Evolutionary conservation across 2,329 filamentous ascomycete genomes (phyloP).

Genomic region (Cyphellophora europaea): DNA sequence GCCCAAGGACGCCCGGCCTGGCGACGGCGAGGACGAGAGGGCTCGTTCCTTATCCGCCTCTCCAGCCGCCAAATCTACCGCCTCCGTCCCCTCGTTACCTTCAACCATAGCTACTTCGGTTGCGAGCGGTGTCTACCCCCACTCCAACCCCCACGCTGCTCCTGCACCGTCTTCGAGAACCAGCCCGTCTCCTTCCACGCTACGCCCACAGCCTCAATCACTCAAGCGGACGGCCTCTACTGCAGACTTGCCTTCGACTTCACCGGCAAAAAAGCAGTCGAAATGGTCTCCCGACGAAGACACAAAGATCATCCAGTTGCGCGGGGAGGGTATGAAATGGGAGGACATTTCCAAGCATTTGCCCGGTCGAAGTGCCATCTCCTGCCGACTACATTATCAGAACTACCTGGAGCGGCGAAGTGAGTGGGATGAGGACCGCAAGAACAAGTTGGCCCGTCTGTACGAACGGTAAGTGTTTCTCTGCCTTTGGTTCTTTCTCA

Average conservation of each 20-base stretch:
- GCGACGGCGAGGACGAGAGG: conserved; percentile 6
- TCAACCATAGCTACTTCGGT: conserved; percentile 1
- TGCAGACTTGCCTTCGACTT: conserved; percentile 36
- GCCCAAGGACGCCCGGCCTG: conserved; percentile 28
- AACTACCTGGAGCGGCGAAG: conserved; percentile 91
- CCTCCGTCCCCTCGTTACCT: conserved; percentile 4
- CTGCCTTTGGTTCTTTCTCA: conserved; percentile 1
- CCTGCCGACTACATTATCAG: conserved; percentile 89
- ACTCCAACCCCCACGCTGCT: conserved; percentile 2
- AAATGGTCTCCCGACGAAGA: conserved; percentile 96
- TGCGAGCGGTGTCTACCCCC: not conserved
- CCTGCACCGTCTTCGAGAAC: conserved; percentile 18
- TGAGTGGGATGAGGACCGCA: conserved; percentile 95
- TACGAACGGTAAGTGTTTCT: conserved; percentile 76
- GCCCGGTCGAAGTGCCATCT: conserved; percentile 85
- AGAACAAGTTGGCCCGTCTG: conserved; percentile 87
- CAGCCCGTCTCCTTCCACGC: not conserved
- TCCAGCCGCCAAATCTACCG: not conserved
- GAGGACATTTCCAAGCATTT: conserved; percentile 91
- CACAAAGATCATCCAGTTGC: conserved; percentile 82
- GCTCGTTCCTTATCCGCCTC: not conserved
- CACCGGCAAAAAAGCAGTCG: conserved; percentile 84
- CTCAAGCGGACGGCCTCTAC: conserved; percentile 28
- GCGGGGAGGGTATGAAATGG: conserved; percentile 93
- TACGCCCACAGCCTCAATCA: not conserved